These are phyloP conservation scores for Sextonia rubra DNA, from an alignment of 164 flowering plant genomes.

Conservation along the genomic window DNA sequence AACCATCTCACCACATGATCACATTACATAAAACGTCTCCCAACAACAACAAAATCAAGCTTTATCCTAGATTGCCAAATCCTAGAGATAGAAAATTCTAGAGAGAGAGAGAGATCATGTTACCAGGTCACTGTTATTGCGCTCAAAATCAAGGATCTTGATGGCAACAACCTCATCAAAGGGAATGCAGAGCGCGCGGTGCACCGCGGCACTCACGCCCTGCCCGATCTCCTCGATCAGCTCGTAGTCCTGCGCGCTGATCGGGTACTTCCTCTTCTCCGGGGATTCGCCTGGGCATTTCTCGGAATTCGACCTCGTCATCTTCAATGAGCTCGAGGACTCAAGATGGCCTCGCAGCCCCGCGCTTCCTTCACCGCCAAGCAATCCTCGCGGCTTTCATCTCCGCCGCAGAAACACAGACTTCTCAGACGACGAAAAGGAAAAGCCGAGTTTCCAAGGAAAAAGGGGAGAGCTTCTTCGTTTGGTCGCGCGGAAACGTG, in stretches of 20 bases:
- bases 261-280: slow-evolving; percentile 88
- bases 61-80: background rate
- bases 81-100: background rate
- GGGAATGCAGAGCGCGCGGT: slow-evolving; percentile 66
- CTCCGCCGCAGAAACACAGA: background rate
- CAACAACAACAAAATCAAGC: background rate
- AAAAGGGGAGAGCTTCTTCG: background rate
- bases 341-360: background rate
- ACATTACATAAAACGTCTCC: background rate
- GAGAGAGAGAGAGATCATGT: background rate
- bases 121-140: slow-evolving; percentile 71
- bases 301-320: slow-evolving; percentile 6
- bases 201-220: slow-evolving; percentile 76
- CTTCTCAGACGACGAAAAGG: no score
- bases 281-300: background rate
- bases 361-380: background rate
- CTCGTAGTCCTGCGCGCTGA: slow-evolving; percentile 52
- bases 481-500: background rate
- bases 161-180: slow-evolving; percentile 73
- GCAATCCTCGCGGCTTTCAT: no score
- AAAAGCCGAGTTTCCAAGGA: no score
- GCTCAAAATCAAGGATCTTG: slow-evolving; percentile 88
- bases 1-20: background rate
- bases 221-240: slow-evolving; percentile 79
- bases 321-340: background rate